phyloP scores from a whole-genome alignment of 805 yeast genomes.

The Kazachstania taianensis region DNA sequence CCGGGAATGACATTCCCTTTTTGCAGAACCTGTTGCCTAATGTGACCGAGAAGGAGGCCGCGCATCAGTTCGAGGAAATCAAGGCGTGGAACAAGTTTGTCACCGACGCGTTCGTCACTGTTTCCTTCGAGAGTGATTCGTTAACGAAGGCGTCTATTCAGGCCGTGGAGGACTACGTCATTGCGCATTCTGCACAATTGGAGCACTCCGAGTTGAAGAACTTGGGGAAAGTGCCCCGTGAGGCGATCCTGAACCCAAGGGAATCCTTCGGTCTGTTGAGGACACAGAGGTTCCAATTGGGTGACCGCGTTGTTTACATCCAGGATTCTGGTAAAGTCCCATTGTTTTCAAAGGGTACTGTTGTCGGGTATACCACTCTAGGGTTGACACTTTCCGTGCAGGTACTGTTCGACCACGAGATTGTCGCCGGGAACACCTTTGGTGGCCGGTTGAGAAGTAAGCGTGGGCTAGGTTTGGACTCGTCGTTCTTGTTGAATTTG shows the following conservation, averaged over 20 bases:
- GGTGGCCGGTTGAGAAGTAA: constrained; percentile 67
- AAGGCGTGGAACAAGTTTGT: constrained; percentile 38
- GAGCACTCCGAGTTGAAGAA: constrained; percentile 43
- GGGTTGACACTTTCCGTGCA: constrained; percentile 49
- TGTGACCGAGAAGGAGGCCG: constrained; percentile 23
- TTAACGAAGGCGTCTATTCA: constrained; percentile 55
- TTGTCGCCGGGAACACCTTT: constrained; percentile 73
- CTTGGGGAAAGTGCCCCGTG: constrained; percentile 73
- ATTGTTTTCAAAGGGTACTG: constrained; percentile 79
- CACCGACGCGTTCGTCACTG: constrained; percentile 47
- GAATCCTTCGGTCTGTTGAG: constrained; percentile 62
- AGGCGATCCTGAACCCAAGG: constrained; percentile 69
- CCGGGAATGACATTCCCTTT: constrained; percentile 20
- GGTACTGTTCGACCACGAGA: constrained; percentile 72
- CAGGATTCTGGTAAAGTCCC: constrained; percentile 87
- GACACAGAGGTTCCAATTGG: constrained; percentile 68
- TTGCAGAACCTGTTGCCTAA: constrained; percentile 30
- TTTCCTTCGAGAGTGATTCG: constrained; percentile 68
- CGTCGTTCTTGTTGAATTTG: constrained; percentile 71
- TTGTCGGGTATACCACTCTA: constrained; percentile 61
- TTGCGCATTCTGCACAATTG: constrained; percentile 36
- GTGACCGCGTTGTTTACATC: constrained; percentile 82
- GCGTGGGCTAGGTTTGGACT: constrained; percentile 77
- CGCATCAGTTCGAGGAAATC: constrained; percentile 24
- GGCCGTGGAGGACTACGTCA: constrained; percentile 54